Conservation (phyloP, 176 grass and related monocot species). For the Zea luxurians region DNA sequence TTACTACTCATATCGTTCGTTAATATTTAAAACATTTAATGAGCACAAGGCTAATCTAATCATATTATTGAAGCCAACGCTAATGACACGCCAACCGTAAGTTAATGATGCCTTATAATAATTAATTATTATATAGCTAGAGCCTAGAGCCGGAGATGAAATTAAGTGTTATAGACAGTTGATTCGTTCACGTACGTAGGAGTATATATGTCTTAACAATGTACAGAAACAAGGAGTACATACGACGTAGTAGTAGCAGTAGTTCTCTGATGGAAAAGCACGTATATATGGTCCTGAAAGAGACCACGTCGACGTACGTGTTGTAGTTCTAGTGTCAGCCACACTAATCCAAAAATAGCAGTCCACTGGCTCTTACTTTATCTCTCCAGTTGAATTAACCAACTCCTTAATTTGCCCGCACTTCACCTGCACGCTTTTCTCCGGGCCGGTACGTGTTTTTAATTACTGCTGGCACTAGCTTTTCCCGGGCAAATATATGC, state of each 20-base stretch:
- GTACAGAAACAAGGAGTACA: too few relatives aligned
- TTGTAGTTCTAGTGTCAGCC: neutral
- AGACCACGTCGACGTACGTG: constrained; percentile 23
- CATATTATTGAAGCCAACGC: neutral
- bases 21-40: neutral
- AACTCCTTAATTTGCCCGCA: constrained; percentile 21
- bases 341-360: constrained; percentile 16
- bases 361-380: neutral
- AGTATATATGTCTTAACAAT: too few relatives aligned
- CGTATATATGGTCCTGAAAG: neutral
- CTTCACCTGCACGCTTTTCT: neutral
- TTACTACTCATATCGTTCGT: neutral
- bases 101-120: neutral
- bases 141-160: too few relatives aligned
- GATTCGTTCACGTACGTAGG: too few relatives aligned
- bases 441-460: neutral
- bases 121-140: too few relatives aligned
- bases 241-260: neutral
- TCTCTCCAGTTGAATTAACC: constrained; percentile 24
- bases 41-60: neutral
- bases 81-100: constrained; percentile 9
- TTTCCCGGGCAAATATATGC: neutral
- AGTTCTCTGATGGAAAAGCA: neutral
- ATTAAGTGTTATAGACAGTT: too few relatives aligned
- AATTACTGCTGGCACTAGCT: neutral